These are phyloP conservation scores for Cajanus cajan DNA, from an alignment of 306 rosid species.

Conservation along the genomic window DNA sequence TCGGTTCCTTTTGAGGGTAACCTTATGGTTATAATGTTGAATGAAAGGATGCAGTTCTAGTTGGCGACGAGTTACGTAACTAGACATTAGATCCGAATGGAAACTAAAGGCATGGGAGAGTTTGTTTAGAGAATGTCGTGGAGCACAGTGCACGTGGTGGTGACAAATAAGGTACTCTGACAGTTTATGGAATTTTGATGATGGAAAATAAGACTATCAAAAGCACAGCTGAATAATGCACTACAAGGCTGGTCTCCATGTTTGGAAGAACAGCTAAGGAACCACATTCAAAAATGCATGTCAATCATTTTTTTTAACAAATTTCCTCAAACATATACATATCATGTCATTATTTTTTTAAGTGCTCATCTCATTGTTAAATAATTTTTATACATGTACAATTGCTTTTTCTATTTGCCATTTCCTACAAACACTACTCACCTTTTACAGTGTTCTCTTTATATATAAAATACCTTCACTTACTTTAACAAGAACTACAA, in stretches of 20 bases:
- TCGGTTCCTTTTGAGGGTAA: background rate
- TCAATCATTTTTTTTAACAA: background rate
- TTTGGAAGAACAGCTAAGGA: constrained; percentile 8
- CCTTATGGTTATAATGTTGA: background rate
- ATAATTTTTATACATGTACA: too few relatives aligned
- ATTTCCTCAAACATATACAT: background rate
- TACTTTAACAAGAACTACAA: too few relatives aligned
- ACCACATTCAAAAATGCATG: background rate
- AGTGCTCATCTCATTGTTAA: too few relatives aligned
- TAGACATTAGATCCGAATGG: constrained; percentile 9
- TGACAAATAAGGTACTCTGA: background rate
- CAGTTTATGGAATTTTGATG: constrained; percentile 21
- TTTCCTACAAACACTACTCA: too few relatives aligned
- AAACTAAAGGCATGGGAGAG: background rate
- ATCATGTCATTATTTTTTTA: too few relatives aligned
- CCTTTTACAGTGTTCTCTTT: too few relatives aligned
- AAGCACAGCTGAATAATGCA: background rate
- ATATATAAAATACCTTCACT: too few relatives aligned
- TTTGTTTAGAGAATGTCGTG: background rate
- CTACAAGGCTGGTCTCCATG: background rate
- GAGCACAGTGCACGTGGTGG: constrained; percentile 35
- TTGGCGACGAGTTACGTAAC: background rate
- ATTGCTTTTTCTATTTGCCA: too few relatives aligned
- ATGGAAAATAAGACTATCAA: constrained; percentile 25
- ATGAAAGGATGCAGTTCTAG: background rate